Percentiles rank a stretch among this genome's conserved stretches.
phyloP scores from a whole-genome alignment of 495 filamentous ascomycete genomes.

The Collariella sp. region DNA sequence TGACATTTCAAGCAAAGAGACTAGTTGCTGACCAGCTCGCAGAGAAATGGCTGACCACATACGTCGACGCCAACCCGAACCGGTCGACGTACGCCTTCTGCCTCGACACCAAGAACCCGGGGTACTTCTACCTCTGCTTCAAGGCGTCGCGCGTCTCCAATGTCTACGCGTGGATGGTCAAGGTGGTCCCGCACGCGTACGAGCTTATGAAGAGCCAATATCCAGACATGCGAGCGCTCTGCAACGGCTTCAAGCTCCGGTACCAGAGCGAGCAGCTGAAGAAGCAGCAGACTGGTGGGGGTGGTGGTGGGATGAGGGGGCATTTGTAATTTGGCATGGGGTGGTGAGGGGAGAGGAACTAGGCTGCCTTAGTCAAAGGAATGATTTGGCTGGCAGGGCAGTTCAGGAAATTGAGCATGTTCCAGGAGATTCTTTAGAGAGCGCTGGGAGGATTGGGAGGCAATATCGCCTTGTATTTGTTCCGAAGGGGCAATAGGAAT shows the following conservation, averaged over 20 bases:
- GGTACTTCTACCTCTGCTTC: conserved; percentile 93
- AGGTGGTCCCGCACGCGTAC: conserved; percentile 77
- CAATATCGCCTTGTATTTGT: not conserved
- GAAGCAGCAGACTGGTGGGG: conserved; percentile 31
- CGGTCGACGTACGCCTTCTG: conserved; percentile 92
- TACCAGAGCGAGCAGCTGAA: conserved; percentile 42
- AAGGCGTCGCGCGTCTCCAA: conserved; percentile 70
- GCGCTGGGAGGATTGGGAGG: not conserved
- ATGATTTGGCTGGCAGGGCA: too few relatives aligned
- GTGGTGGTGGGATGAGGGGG: not conserved
- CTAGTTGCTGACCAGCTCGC: conserved; percentile 26
- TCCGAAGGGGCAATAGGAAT: not conserved
- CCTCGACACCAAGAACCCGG: conserved; percentile 81
- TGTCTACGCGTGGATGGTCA: conserved; percentile 76
- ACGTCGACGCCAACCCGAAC: conserved; percentile 90
- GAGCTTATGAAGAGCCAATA: conserved; percentile 80
- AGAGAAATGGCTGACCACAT: conserved; percentile 94
- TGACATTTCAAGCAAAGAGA: not conserved
- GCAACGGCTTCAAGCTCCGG: conserved; percentile 68
- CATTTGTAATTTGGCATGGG: not conserved
- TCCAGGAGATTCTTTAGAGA: too few relatives aligned
- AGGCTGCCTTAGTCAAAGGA: not conserved
- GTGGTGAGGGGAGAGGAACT: not conserved
- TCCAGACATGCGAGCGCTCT: conserved; percentile 86
- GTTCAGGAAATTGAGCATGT: too few relatives aligned